Conservation (phyloP, 495 filamentous ascomycete species). For the Hypoxylon intermedium region DNA sequence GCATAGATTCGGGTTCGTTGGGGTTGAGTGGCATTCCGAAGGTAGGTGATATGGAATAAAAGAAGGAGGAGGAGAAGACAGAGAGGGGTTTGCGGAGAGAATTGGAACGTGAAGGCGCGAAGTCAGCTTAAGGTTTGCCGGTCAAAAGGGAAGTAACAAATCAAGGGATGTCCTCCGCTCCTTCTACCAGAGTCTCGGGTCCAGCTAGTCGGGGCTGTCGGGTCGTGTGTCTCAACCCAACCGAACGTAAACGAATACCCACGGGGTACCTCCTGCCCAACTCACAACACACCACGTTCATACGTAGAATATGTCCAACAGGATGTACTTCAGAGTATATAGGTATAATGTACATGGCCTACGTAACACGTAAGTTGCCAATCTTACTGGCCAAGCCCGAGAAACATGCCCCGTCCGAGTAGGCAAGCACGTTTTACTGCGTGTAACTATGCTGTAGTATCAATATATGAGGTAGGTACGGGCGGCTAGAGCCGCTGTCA, state of each 20-base stretch:
- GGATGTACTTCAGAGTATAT: constrained; percentile 27
- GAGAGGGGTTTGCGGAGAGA: constrained; percentile 40
- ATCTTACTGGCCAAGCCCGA: constrained; percentile 28
- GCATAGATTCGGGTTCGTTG: constrained; percentile 2
- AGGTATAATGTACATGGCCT: constrained; percentile 21
- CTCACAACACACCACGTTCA: constrained; percentile 14
- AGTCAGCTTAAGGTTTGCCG: constrained; percentile 47
- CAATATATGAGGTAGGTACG: constrained; percentile 6
- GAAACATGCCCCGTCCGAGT: constrained; percentile 27
- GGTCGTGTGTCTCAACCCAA: constrained; percentile 37
- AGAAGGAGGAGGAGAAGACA: constrained; percentile 9
- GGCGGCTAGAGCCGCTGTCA: constrained; percentile 34
- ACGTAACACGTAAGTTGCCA: constrained; percentile 15
- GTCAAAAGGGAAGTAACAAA: constrained; percentile 41
- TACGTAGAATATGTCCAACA: neutral
- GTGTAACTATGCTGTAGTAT: neutral
- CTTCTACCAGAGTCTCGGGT: constrained; percentile 40
- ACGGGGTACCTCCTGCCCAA: constrained; percentile 33
- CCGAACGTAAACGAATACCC: constrained; percentile 22
- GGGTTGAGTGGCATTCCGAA: neutral
- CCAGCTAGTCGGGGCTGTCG: constrained; percentile 28
- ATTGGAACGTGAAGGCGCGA: constrained; percentile 29
- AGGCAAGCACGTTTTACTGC: too few species aligned
- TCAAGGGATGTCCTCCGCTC: constrained; percentile 39
- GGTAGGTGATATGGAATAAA: neutral